Evolutionary conservation across 352 stramenopile genomes (phyloP).

Genomic region (Phytophthora colocasiae): DNA sequence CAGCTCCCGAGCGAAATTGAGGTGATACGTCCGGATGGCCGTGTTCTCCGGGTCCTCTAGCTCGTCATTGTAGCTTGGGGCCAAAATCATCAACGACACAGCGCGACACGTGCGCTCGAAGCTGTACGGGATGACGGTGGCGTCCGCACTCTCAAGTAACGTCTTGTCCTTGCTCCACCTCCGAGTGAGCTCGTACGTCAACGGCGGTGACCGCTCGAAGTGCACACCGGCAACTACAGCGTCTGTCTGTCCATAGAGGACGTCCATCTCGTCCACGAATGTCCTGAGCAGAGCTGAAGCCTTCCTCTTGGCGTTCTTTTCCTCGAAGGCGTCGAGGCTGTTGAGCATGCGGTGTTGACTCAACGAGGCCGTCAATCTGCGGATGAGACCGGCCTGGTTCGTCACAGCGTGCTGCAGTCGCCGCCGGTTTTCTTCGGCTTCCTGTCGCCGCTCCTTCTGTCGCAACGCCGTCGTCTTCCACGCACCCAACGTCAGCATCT

Average conservation of each 20-base stretch:
- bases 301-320: background rate
- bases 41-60: constrained; percentile 30
- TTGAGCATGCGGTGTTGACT: constrained; percentile 14
- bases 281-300: constrained; percentile 24
- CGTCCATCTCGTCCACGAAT: constrained; percentile 35
- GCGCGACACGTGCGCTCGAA: constrained; percentile 32
- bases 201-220: constrained; percentile 20
- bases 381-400: constrained; percentile 27
- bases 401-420: constrained; percentile 21
- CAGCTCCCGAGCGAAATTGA: constrained; percentile 24
- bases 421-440: constrained; percentile 24
- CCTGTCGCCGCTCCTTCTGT: constrained; percentile 32
- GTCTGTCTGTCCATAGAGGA: constrained; percentile 35
- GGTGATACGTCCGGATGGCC: constrained; percentile 14
- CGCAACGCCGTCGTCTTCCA: constrained; percentile 25
- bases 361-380: constrained; percentile 18
- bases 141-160: constrained; percentile 33
- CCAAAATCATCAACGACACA: constrained; percentile 31
- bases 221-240: constrained; percentile 12
- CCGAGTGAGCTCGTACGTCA: constrained; percentile 27
- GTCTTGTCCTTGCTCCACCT: constrained; percentile 24
- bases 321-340: constrained; percentile 5
- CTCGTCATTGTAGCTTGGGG: constrained; percentile 28
- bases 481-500: constrained; percentile 18
- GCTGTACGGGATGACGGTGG: constrained; percentile 25